phyloP scores from a whole-genome alignment of 108 stramenopile species.

The Licmophora abbreviata region DNA sequence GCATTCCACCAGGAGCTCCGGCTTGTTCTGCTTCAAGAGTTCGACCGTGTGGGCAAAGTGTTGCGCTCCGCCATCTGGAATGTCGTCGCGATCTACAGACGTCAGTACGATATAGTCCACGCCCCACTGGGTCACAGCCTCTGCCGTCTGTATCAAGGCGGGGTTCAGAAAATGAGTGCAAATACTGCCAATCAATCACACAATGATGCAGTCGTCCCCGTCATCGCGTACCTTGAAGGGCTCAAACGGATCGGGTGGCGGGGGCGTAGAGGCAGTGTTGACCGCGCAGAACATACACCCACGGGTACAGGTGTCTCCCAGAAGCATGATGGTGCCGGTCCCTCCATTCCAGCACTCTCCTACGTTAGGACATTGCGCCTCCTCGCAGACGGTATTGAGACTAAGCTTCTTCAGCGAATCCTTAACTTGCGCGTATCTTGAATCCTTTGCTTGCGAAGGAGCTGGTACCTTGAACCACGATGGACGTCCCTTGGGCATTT shows the following conservation, averaged over 20 bases:
- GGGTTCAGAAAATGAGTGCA: background rate
- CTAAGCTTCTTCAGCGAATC: conserved; percentile 63
- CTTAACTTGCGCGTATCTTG: conserved; percentile 72
- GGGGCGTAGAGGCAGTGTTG: conserved; percentile 85
- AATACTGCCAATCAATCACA: background rate
- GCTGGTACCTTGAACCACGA: conserved; percentile 67
- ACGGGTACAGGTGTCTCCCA: conserved; percentile 98
- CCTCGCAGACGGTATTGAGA: conserved; percentile 96
- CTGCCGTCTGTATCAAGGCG: conserved; percentile 43
- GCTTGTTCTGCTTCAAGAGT: conserved; percentile 82
- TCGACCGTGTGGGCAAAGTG: conserved; percentile 94
- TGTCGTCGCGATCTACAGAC: conserved; percentile 92
- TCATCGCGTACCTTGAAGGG: conserved; percentile 68
- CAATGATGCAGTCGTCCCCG: no score
- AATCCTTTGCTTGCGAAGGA: conserved; percentile 49
- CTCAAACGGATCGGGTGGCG: conserved; percentile 94
- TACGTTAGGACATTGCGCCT: conserved; percentile 98
- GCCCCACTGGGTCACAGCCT: conserved; percentile 92
- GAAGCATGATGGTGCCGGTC: conserved; percentile 97
- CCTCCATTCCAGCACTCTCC: conserved; percentile 99
- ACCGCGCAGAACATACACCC: conserved; percentile 98
- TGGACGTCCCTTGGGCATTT: conserved; percentile 77
- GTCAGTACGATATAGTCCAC: conserved; percentile 98
- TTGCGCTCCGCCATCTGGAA: conserved; percentile 89
- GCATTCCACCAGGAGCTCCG: conserved; percentile 93